A percentile compares a stretch with the other conserved stretches of the same genome.
These are phyloP conservation scores for Camellia lanceoleosa DNA, from an alignment of 148 eudicot species.

Conservation along the genomic window DNA sequence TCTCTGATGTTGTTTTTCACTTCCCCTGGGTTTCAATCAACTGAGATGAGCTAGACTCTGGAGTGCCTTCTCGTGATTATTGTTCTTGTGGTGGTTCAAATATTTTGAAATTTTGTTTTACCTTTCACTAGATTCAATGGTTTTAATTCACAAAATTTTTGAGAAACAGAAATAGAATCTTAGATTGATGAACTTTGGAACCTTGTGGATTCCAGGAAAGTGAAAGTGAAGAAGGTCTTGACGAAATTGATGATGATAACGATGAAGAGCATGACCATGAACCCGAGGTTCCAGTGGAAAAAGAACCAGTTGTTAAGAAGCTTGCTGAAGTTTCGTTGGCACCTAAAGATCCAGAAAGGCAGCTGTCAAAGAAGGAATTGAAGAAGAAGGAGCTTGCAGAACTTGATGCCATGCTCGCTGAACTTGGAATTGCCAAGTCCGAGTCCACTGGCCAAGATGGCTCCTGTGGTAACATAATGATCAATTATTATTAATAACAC, in stretches of 20 bases:
- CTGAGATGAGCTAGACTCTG: neutral
- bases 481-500: neutral
- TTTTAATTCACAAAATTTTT: neutral
- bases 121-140: neutral
- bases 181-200: neutral
- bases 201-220: slow-evolving; percentile 56
- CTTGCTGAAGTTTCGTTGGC: slow-evolving; percentile 52
- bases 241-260: slow-evolving; percentile 73
- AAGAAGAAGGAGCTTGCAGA: slow-evolving; percentile 97
- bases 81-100: neutral
- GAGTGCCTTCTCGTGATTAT: neutral
- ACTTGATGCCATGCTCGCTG: slow-evolving; percentile 88
- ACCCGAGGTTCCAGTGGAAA: slow-evolving; percentile 45
- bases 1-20: no score
- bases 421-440: slow-evolving; percentile 48
- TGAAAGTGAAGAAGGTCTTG: slow-evolving; percentile 81
- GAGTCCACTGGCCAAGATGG: slow-evolving; percentile 52
- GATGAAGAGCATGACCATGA: slow-evolving; percentile 91
- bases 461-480: slow-evolving; percentile 28
- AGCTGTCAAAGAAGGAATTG: slow-evolving; percentile 90
- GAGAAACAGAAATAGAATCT: no score
- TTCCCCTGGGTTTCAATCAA: neutral
- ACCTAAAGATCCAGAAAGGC: slow-evolving; percentile 79
- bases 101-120: neutral
- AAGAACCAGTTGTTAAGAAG: slow-evolving; percentile 52